Evolutionary conservation across 2,329 filamentous ascomycete genomes (phyloP), one percentile per base, ranked within the genome.

Genomic region (Aspergillus pseudonomiae): DNA sequence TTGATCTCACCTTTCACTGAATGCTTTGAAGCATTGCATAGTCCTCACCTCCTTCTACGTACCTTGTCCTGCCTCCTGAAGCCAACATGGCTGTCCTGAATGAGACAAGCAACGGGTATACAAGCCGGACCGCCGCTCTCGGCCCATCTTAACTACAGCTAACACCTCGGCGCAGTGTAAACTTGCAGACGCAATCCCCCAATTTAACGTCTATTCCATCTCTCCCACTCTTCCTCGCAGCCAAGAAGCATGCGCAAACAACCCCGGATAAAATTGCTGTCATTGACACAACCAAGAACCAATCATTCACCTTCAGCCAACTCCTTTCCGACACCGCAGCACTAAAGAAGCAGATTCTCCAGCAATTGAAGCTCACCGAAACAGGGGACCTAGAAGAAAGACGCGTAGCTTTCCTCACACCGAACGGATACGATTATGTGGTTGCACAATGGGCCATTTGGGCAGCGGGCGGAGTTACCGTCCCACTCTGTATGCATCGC

Each of bases 361-460:
- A 76, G 53, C 60, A 71, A 56, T 64, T 80, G 53, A 61, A 64
- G 12, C 65, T 75, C 11, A 59, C 65, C 4, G 61, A 63, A 4
- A 57, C 67, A 2, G 68, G 59, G 5, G 75, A 78, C 61, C 60
- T 80, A 45, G 73, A 77, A 26, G 78, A 81, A 64, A 70, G 74
- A 32, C 74, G 78, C 60, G 72, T 80, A 60, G 75, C 78, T 6
- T 80, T 79, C 63, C 70, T 80, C 16, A 70, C 73, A 11, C 78
- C 78, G 1, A 77, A 78, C 65, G 78, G 78, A 46, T 80, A 80
- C 61, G 78, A 80, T 59, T 80, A 80, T 67, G 77, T 79, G 9
- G 77, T 74, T 11, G 77, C 73, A 30, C 78, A 79, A 69, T 81
- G 79, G 79, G 79, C 79, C 9, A 67, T 80, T 59, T 81, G 79